Evolutionary conservation across 768 basidiomycete genomes (phyloP).

Genomic region (Dacryopinax spathularia): DNA sequence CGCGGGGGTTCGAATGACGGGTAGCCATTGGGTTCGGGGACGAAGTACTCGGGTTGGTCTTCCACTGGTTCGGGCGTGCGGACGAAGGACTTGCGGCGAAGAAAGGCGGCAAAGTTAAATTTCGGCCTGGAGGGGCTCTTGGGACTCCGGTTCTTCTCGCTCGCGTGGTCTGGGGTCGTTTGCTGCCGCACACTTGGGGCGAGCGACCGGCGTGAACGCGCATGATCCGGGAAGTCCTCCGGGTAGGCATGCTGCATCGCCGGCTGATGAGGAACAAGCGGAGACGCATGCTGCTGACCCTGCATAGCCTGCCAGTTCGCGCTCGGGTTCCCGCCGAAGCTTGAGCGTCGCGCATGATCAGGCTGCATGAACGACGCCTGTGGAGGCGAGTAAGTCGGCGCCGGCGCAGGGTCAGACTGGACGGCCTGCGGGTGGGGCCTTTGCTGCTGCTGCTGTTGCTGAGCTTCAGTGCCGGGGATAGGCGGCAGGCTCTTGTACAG

Average conservation of each 20-base stretch:
- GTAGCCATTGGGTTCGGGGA: not conserved
- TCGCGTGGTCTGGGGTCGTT: not conserved
- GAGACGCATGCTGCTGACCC: not conserved
- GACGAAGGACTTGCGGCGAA: not conserved
- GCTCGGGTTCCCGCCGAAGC: not conserved
- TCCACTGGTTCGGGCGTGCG: not conserved
- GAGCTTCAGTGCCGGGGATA: not conserved
- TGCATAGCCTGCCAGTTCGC: not conserved
- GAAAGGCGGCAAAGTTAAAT: not conserved
- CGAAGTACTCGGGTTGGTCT: not conserved
- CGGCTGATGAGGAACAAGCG: not conserved
- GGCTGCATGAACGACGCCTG: not conserved
- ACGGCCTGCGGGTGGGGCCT: not conserved
- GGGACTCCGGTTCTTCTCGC: not conserved
- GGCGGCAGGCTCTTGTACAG: not conserved
- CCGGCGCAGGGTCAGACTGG: not conserved
- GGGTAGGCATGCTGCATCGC: not conserved
- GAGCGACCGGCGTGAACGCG: not conserved
- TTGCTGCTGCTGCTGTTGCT: not conserved
- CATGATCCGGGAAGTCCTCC: not conserved
- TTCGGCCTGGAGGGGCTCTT: not conserved
- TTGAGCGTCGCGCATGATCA: not conserved
- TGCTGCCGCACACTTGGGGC: not conserved
- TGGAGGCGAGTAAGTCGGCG: not conserved
- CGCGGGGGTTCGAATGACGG: constrained; percentile 1